These are phyloP conservation scores for Daldinia decipiens DNA, from an alignment of 495 filamentous ascomycete species.

Conservation along the genomic window DNA sequence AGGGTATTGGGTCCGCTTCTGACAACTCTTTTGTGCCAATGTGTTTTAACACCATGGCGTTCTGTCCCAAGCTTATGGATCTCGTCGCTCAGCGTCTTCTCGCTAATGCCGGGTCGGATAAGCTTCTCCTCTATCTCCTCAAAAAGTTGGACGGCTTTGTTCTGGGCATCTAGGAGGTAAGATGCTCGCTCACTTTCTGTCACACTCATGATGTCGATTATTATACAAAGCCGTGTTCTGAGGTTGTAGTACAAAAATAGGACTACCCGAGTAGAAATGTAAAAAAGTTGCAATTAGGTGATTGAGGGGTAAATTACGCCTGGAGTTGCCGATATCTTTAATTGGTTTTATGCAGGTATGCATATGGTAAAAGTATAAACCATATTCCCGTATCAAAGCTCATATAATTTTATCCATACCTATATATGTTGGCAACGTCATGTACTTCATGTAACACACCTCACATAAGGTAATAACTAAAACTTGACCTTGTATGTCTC, in stretches of 20 bases:
- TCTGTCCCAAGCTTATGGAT: conserved; percentile 59
- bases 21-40: conserved; percentile 64
- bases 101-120: conserved; percentile 57
- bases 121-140: conserved; percentile 59
- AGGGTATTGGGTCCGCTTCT: conserved; percentile 62
- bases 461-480: too few relatives aligned
- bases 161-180: conserved; percentile 55
- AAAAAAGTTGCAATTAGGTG: too few relatives aligned
- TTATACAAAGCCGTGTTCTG: background rate
- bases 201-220: background rate
- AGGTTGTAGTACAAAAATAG: background rate
- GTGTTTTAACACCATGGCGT: conserved; percentile 56
- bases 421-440: too few relatives aligned
- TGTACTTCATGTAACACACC: too few relatives aligned
- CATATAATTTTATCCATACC: too few relatives aligned
- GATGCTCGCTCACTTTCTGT: conserved; percentile 49
- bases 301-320: background rate
- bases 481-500: too few relatives aligned
- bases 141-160: conserved; percentile 58
- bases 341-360: too few relatives aligned
- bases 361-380: too few relatives aligned
- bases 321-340: background rate
- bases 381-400: too few relatives aligned
- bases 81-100: conserved; percentile 59
- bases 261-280: background rate